Evolutionary conservation across 2,329 filamentous ascomycete species (phyloP), one percentile per base, ranked within the genome.

Genomic region (Pseudogymnoascus sp.): DNA sequence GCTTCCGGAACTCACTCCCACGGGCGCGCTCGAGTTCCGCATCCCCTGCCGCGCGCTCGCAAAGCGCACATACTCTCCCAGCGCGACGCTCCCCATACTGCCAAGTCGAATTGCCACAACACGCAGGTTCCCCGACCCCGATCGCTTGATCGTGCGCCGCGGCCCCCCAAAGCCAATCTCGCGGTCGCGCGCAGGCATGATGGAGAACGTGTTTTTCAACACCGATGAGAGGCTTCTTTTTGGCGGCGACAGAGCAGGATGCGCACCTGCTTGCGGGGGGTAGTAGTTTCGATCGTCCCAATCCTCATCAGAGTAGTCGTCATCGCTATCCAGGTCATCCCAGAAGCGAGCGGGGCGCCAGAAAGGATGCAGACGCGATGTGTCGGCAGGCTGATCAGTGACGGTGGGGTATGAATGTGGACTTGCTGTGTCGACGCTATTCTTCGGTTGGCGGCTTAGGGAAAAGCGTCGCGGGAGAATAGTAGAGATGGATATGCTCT

Each of bases 121-220:
- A 11, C 82, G 77, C 59, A 87, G 71, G 63, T 81, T 86, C 1
- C 84, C 84, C 65, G 83, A 86, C 4, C 80, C 75, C 6, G 81
- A 84, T 58, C 83, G 78, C 50, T 78, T 77, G 63, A 87, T 84
- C 1, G 80, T 86, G 25, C 83, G 78, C 3, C 83, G 79, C 41
- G 75, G 69, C 30, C 75, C 73, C 2, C 35, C 18, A 25, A 54
- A 54, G 5, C 28, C 47, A 3, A 54, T 33, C 16, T 54, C 47
- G 47, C 28, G 47, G 22, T 78, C 74, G 50, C 77, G 72, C n/a
- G 77, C 65, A 0, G 85, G 84, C 57, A 86, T 68, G 28, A 86
- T 84, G 11, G 84, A 79, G 74, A 87, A 86, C 0, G 84, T 86
- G 36, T 77, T 75, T 72, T 81, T 72, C 16, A 72, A 50, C 28